Base-by-base conservation (phyloP, 2,329 filamentous ascomycete species). In the Shiraia bambusicola region DNA sequence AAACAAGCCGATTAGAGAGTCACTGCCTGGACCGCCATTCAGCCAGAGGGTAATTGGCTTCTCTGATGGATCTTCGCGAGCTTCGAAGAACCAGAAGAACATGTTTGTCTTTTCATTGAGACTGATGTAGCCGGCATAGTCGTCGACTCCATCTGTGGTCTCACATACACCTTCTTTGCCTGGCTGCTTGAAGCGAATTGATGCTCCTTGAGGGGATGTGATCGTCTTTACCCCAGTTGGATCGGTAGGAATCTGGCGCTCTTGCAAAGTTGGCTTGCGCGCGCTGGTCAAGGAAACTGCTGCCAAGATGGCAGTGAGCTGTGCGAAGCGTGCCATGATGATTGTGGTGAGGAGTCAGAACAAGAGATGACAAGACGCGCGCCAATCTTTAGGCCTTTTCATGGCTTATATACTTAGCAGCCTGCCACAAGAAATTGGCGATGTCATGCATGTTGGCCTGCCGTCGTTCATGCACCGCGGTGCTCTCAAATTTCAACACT, bases 1-100 rank as follows among this genome's bases (percentile, higher is more conserved):
- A 46, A 82, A 81, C 2, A 82, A 57, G 1, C 79, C 78, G 44
- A 81, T 76, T 57, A 82, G 66, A 8, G 73, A 77, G 45, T 76
- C 73, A 12, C 67, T 71, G 1, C 79, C 79, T 0, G 76, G 76
- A 0, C 76, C 76, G 14, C 77, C 77, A 42, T 78, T 79, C 37
- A 79, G 63, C 76, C 76, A 80, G 8, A 67, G 42, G 0, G 76
- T 78, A 38, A 66, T 45, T 3, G 64, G 64, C 34, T 61, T 63
- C 22, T 66, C 54, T 3, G 44, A 45, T 0, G 64, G 73, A 40
- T 74, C 69, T 30, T 74, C 68, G 13, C 75, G 65, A 4, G 72
- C 65, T 49, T 76, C 72, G 37, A 76, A 76, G 49, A 74, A 75
- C 71, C 73, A 73, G 44, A 73, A 73, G 43, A 69, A 70, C 64